A percentile compares a stretch with the other conserved stretches of the same genome.
Evolutionary conservation across 2,329 filamentous ascomycete genomes (phyloP).

Genomic region (Xenoacremonium recifei): DNA sequence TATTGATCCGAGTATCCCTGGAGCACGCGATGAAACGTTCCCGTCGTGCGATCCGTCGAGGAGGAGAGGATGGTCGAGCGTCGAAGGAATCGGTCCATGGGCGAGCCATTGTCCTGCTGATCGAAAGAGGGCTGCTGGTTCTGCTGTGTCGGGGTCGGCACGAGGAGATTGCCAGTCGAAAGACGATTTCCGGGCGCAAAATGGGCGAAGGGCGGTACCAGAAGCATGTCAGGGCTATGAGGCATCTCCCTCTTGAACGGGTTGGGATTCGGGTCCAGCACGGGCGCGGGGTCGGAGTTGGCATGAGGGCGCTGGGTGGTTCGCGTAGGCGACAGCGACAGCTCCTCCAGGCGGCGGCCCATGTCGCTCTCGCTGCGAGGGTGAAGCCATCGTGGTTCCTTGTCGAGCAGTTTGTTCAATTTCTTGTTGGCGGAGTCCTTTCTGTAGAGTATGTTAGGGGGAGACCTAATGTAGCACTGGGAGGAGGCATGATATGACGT

Average conservation of each 20-base stretch:
- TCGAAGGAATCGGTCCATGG: conserved; percentile 29
- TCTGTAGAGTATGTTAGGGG: conserved; percentile 28
- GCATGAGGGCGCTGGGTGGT: conserved; percentile 17
- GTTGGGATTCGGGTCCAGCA: conserved; percentile 15
- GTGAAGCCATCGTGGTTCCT: conserved; percentile 57
- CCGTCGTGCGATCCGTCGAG: conserved; percentile 38
- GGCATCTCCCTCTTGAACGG: conserved; percentile 10
- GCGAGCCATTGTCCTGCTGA: conserved; percentile 11
- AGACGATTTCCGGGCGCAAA: conserved; percentile 2
- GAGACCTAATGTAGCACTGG: background rate
- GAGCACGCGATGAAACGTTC: conserved; percentile 33
- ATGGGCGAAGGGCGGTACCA: conserved; percentile 21
- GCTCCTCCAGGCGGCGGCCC: conserved; percentile 46
- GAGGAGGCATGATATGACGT: conserved; percentile 18
- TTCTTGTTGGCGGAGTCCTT: conserved; percentile 60
- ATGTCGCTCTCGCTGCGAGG: conserved; percentile 52
- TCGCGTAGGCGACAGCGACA: conserved; percentile 38
- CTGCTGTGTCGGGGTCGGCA: background rate
- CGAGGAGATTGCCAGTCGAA: background rate
- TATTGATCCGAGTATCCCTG: conserved; percentile 32
- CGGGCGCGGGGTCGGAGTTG: conserved; percentile 12
- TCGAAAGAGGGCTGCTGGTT: background rate
- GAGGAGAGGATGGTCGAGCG: conserved; percentile 36
- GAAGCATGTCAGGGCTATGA: conserved; percentile 10
- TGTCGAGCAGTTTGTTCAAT: conserved; percentile 54